Conservation (phyloP, 768 basidiomycete genomes). For the Amanita jacksonii region DNA sequence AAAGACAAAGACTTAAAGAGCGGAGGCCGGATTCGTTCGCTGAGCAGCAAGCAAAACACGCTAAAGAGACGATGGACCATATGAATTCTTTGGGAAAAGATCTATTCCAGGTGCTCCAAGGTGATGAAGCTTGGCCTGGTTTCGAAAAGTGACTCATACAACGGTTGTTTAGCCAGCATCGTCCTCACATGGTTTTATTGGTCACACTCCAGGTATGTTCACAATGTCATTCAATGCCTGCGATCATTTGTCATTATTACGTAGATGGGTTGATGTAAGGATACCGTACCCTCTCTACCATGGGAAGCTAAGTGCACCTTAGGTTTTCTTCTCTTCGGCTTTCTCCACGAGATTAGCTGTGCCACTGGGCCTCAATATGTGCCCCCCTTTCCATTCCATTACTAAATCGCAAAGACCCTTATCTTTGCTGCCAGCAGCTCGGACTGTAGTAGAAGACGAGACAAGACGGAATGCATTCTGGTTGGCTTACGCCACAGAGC, state of each 20-base stretch:
- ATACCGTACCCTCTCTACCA: neutral
- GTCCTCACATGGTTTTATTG: slow-evolving; percentile 68
- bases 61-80: slow-evolving; percentile 40
- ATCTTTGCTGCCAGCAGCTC: slow-evolving; percentile 53
- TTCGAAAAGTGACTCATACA: neutral
- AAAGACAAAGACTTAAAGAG: slow-evolving; percentile 34
- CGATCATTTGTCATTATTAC: slow-evolving; percentile 9
- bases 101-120: slow-evolving; percentile 53
- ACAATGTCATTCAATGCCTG: neutral
- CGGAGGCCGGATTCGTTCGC: slow-evolving; percentile 50
- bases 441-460: slow-evolving; percentile 59
- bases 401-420: slow-evolving; percentile 45
- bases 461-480: slow-evolving; percentile 66
- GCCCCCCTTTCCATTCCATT: slow-evolving; percentile 56
- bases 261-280: slow-evolving; percentile 66
- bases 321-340: slow-evolving; percentile 55
- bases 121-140: slow-evolving; percentile 20
- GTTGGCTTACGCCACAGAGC: slow-evolving; percentile 60
- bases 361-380: slow-evolving; percentile 63
- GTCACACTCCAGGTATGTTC: slow-evolving; percentile 56
- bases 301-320: slow-evolving; percentile 1
- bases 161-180: slow-evolving; percentile 36
- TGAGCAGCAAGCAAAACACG: slow-evolving; percentile 50
- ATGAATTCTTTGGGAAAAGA: slow-evolving; percentile 41
- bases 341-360: slow-evolving; percentile 48